Conservation (phyloP, 75 land plant species). For the Pseudotsuga menziesii region DNA sequence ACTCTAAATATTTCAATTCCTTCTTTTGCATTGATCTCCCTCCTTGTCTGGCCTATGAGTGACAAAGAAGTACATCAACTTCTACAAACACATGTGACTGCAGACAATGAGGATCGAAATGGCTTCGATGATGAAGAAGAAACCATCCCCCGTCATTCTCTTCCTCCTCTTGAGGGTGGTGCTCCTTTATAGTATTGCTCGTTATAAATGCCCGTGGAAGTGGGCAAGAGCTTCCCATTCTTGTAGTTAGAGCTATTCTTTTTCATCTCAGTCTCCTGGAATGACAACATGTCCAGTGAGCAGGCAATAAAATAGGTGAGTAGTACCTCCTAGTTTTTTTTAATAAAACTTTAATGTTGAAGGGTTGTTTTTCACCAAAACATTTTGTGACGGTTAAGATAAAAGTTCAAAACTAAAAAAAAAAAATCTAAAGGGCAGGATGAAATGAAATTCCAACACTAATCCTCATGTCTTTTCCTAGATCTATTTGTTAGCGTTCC, state of each 20-base stretch:
- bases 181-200: neutral
- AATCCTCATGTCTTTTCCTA: no score
- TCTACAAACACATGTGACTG: neutral
- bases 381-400: no score
- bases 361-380: no score
- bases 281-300: conserved; percentile 13
- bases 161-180: neutral
- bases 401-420: no score
- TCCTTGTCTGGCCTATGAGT: no score
- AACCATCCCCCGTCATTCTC: conserved; percentile 2
- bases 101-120: neutral
- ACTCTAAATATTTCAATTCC: no score
- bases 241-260: neutral
- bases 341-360: no score
- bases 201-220: neutral
- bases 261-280: neutral
- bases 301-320: conserved; percentile 51
- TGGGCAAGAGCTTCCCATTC: neutral
- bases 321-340: conserved; percentile 49
- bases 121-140: neutral
- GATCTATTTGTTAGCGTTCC: no score
- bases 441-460: no score
- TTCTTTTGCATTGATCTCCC: neutral
- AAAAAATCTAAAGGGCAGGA: no score
- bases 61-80: neutral